Evolutionary conservation across 2,329 filamentous ascomycete genomes (phyloP), one percentile per base, ranked within the genome.

Genomic region (Colletotrichum graminicola): DNA sequence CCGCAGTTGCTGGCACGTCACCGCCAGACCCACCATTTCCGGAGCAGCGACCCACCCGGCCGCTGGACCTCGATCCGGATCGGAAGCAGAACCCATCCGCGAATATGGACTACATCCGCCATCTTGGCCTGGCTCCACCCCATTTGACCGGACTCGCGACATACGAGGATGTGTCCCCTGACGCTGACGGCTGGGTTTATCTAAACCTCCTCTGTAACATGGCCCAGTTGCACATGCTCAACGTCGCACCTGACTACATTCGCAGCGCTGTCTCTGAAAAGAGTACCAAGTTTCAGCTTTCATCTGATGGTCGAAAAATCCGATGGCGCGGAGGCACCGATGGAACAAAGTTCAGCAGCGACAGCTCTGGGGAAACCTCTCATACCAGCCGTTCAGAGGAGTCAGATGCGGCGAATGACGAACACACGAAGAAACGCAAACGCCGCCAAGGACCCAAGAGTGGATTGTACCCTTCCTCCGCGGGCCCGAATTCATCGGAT

Each of bases 221-320:
- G 84, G 94, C 94, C 0, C 94, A 97, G 80, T 83, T 97, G 23
- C 94, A 97, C 76, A 95, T 94, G 0, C 87, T 96, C 75, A 95
- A 94, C 70, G 93, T 97, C 1, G 94, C 94, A 0, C 87, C 91
- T 0, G 90, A 92, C 36, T 95, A 95, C 76, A 90, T 96, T 49
- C 90, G 92, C 69, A 88, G 88, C 45, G 92, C 94, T 0, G 85
- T 97, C 1, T 83, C 85, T 0, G 89, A 92, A 61, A 88, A 90
- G 74, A 95, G 93, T 76, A 87, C 88, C 26, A 93, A 92, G 75
- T 91, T 97, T 62, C 93, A 97, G 77, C 79, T 97, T 0, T 95
- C 93, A 0, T 84, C 84, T 0, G 94, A 96, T 75, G 93, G 93
- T 0, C 89, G 91, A 62, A 95, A 94, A 78, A 89, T 97, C 36